Evolutionary conservation across 352 stramenopile genomes (phyloP).

Genomic region (Phytopythium delawarense): DNA sequence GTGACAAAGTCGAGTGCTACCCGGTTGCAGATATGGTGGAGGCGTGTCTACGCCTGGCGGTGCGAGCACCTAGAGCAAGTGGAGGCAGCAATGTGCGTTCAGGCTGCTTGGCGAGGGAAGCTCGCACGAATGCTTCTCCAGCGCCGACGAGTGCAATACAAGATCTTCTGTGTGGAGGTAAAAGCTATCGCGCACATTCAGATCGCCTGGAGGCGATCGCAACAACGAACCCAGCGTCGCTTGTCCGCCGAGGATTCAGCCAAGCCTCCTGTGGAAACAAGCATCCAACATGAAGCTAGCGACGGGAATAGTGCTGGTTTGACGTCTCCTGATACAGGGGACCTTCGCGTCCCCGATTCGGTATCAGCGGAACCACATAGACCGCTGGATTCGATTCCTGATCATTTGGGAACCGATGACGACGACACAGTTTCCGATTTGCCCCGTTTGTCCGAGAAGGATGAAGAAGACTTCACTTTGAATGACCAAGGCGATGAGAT

Average conservation of each 20-base stretch:
- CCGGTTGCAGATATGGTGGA: constrained; percentile 53
- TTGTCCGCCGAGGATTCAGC: background rate
- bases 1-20: constrained; percentile 1
- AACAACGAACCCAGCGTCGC: background rate
- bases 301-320: background rate
- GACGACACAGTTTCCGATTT: background rate
- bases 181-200: background rate
- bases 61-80: constrained; percentile 21
- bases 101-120: constrained; percentile 35
- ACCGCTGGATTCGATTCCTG: no score
- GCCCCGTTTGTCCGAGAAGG: background rate
- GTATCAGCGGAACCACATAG: background rate
- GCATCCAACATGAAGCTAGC: background rate
- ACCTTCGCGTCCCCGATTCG: background rate
- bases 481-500: background rate
- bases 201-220: background rate
- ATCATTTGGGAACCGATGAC: background rate
- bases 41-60: constrained; percentile 39
- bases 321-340: background rate
- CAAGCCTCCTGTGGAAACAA: background rate
- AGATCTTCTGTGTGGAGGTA: background rate
- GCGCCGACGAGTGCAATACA: background rate
- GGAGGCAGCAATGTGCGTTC: constrained; percentile 41
- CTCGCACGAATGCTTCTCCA: background rate
- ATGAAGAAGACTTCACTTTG: background rate